Conservation (phyloP, 2,329 filamentous ascomycete species). For the Aureobasidium mangrovei region DNA sequence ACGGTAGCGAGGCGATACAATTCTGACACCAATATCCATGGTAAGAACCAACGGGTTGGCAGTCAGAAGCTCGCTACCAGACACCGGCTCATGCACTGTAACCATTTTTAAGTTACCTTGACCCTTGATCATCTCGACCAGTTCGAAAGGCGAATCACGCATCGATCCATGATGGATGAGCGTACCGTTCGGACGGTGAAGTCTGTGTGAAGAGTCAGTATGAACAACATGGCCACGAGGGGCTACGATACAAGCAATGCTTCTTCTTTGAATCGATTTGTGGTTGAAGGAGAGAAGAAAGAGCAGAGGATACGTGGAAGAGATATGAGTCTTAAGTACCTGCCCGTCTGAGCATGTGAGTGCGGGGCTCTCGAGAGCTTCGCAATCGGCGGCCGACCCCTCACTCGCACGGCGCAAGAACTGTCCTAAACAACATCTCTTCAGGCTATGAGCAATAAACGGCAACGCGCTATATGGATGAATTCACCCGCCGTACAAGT, state of each 20-base stretch:
- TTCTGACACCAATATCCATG: conserved; percentile 13
- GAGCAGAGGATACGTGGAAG: not conserved
- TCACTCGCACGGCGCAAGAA: conserved; percentile 2
- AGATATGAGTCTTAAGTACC: conserved; percentile 6
- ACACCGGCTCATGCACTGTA: conserved; percentile 22
- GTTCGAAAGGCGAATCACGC: conserved; percentile 16
- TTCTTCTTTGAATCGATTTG: not conserved
- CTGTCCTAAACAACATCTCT: not conserved
- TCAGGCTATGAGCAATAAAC: not conserved
- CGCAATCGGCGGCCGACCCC: not conserved
- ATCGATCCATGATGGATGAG: conserved; percentile 16
- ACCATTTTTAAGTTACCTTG: conserved; percentile 20
- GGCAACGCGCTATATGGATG: not conserved
- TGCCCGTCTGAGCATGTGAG: not conserved
- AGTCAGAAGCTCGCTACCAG: conserved; percentile 15
- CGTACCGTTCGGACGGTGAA: not conserved
- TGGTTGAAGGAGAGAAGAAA: not conserved
- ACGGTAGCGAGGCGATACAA: conserved; percentile 27
- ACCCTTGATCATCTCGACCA: conserved; percentile 16
- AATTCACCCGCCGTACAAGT: conserved; percentile 5
- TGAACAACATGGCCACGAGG: not conserved
- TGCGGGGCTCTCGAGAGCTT: not conserved
- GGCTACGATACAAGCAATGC: conserved; percentile 8
- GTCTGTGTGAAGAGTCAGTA: conserved; percentile 12
- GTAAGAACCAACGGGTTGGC: conserved; percentile 11